Evolutionary conservation across 1,139 yeast genomes (phyloP), one percentile per base, ranked within the genome.

Genomic region (Pichia sp.): DNA sequence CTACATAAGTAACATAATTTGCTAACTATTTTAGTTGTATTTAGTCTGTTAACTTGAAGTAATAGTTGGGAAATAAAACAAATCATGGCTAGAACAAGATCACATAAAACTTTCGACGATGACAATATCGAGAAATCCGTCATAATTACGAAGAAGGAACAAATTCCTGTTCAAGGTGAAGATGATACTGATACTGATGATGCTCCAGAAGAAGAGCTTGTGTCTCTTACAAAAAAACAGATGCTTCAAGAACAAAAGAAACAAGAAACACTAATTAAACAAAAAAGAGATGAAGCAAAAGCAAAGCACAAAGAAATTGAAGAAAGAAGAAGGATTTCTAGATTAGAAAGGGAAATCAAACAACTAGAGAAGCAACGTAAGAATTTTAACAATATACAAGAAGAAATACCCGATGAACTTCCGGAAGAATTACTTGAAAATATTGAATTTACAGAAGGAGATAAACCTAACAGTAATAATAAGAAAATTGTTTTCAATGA

Each of bases 271-370:
- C 61, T 63, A 38, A 55, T 66, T 19, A 60, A 66, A 40, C 63
- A 62, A 38, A 44, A 49, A 60, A 63, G 49, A 57, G 60, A 44
- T 65, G 65, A 47, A 60, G 61, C 48, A 54, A 57, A 43, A 65
- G 69, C 49, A 69, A 65, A 56, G 74, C 71, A 50, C 73, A 66
- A 59, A 68, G 82, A 64, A 69, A 73, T 57, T 62, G 68, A 52
- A 68, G 67, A 49, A 71, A 76, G 51, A 61, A 64, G 45, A 34
- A 51, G 44, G 35, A 40, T 39, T 38, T 48, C 42, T 15, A 49
- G 38, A 44, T 35, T 35, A 37, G 47, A 48, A 31, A 41, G 64
- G 51, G 65, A 48, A 34, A 37, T 68, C 48, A 74, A 76, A 53
- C 80, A 77, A 54, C 68, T 69, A 48, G 65, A 67, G 47, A 56